Base-by-base conservation (phyloP, 1,139 yeast species). In the Suhomyces ambrosiae region DNA sequence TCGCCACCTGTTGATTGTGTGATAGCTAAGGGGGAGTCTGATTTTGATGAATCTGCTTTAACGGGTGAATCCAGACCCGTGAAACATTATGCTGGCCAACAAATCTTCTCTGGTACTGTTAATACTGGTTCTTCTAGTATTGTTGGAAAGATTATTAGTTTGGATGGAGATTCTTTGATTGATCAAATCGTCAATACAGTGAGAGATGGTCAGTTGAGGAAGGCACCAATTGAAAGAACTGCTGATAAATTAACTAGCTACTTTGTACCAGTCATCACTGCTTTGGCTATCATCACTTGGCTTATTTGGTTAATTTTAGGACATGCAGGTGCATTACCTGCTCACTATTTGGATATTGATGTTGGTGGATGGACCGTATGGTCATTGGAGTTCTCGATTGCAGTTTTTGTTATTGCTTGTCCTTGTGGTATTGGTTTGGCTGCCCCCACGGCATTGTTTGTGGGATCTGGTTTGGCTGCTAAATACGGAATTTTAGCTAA, bases 341-440 rank as follows among this genome's bases (percentile, higher is more conserved):
- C 50, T 0, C 37, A 53, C 7, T 82, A 83, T 45, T 62, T 82
- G 32, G 86, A 82, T 51, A 74, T 74, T 40, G 85, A 80, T 46
- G 61, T 79, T 39, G 90, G 89, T 16, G 88, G 89, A 0, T 83
- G 90, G 89, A 63, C 76, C 0, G 77, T 83, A 12, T 85, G 92
- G 90, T 80, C 90, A 0, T 65, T 85, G 42, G 82, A 84, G 48
- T 85, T 85, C 60, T 79, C 90, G 0, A 82, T 85, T 48, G 78
- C 92, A 0, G 92, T 86, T 5, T 83, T 86, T 63, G 94, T 81
- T 7, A 63, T 71, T 40, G 76, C 76, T 2, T 71, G 76, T 47
- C 76, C 76, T 3, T 71, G 76, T 58, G 76, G 75, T 1, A 64
- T 71, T 42, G 76, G 75, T 1, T 58, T 71, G 30, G 76, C 76